A percentile compares a stretch with the other conserved stretches of the same genome.
phyloP scores from a whole-genome alignment of 2,329 filamentous ascomycete genomes.

The Aspergillus pseudoterreus region DNA sequence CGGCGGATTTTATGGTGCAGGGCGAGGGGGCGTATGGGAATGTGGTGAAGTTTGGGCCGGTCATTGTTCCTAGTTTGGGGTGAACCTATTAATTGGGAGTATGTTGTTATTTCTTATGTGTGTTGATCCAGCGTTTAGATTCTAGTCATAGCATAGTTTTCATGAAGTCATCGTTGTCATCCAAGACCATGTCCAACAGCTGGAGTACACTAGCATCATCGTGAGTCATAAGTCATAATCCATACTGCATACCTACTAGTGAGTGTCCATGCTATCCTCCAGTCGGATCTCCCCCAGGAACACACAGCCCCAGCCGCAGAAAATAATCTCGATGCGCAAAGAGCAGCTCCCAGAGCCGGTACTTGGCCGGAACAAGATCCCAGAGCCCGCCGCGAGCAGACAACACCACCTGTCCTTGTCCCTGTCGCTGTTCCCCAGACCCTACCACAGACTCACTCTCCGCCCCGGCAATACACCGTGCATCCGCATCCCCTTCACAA shows the following conservation, averaged over 20 bases:
- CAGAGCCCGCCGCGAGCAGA: slow-evolving; percentile 7
- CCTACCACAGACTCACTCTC: slow-evolving; percentile 23
- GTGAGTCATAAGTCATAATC: not conserved
- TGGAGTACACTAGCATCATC: too few species aligned
- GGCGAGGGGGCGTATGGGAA: slow-evolving; percentile 75
- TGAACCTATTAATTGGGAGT: too few species aligned
- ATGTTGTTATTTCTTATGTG: too few species aligned
- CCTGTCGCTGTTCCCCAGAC: too few species aligned
- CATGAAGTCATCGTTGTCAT: too few species aligned
- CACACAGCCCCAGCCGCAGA: slow-evolving; percentile 84
- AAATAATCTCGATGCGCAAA: slow-evolving; percentile 97
- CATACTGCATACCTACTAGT: not conserved
- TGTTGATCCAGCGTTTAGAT: too few species aligned
- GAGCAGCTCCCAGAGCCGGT: slow-evolving; percentile 84
- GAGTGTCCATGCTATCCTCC: slow-evolving; percentile 10
- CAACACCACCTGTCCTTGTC: too few species aligned
- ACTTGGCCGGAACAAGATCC: slow-evolving; percentile 47
- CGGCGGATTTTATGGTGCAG: slow-evolving; percentile 96
- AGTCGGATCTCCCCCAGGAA: slow-evolving; percentile 63
- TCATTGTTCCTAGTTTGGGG: slow-evolving; percentile 80
- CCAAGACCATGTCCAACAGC: too few species aligned
- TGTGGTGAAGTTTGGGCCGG: slow-evolving; percentile 94
- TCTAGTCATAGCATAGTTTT: too few species aligned
- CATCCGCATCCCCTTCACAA: slow-evolving; percentile 70
- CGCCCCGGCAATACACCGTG: slow-evolving; percentile 64